Evolutionary conservation across 345 rosid species (phyloP).

Genomic region (Triadica sebifera): DNA sequence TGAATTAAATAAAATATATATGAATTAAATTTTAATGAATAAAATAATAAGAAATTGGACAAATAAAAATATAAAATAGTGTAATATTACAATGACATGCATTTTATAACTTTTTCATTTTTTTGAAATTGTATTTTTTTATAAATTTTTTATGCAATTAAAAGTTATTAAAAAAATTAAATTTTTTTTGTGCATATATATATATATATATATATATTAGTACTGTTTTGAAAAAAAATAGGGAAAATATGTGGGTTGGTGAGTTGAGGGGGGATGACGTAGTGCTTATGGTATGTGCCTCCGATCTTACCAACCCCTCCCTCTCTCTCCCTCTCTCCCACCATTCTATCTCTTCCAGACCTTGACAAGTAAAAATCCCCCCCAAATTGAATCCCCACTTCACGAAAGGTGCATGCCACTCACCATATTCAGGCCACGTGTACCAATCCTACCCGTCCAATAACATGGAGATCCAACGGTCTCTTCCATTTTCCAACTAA

Average conservation of each 20-base stretch:
- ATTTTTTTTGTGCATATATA: too few species aligned
- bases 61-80: too few species aligned
- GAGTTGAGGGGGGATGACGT: constrained; percentile 5
- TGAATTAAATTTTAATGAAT: too few species aligned
- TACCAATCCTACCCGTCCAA: constrained; percentile 11
- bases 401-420: not conserved
- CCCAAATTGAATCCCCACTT: not conserved
- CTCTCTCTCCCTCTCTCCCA: not conserved
- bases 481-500: constrained; percentile 32
- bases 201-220: too few species aligned
- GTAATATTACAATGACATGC: too few species aligned
- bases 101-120: too few species aligned
- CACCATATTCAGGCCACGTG: constrained; percentile 2
- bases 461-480: constrained; percentile 30
- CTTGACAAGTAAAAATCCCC: not conserved
- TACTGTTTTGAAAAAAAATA: too few species aligned
- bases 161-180: too few species aligned
- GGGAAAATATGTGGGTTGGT: not conserved
- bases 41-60: too few species aligned
- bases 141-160: too few species aligned
- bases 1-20: too few species aligned
- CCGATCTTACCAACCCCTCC: constrained; percentile 8
- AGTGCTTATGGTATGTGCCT: constrained; percentile 1
- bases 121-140: too few species aligned
- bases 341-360: not conserved